A percentile compares a stretch with the other conserved stretches of the same genome.
Conservation (phyloP, 805 yeast genomes). For the Candida nemodendra region DNA sequence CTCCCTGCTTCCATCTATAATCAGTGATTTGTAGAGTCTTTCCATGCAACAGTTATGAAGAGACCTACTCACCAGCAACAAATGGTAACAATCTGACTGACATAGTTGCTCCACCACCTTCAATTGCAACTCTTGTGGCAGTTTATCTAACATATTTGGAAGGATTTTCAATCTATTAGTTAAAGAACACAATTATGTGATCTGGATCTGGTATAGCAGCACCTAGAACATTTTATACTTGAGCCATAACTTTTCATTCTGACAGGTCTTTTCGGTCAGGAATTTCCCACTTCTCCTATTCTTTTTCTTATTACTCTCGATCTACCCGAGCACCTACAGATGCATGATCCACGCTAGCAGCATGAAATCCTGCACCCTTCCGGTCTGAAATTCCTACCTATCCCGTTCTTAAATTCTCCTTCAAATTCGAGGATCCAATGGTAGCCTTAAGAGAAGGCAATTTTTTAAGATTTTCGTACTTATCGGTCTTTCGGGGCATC, state of each 20-base stretch:
- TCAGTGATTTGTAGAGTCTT: conserved; percentile 24
- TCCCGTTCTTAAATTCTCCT: too few species aligned
- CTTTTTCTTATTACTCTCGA: not conserved
- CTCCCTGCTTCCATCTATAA: conserved; percentile 22
- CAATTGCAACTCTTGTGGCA: conserved; percentile 25
- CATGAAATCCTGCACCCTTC: too few species aligned
- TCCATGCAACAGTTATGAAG: conserved; percentile 11
- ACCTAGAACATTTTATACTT: too few species aligned
- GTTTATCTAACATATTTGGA: conserved; percentile 22
- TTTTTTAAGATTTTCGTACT: conserved; percentile 12
- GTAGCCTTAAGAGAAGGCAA: not conserved
- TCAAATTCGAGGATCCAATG: conserved; percentile 1
- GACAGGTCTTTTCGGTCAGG: not conserved
- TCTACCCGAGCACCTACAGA: not conserved
- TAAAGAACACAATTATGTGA: not conserved
- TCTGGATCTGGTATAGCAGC: too few species aligned
- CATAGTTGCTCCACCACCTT: conserved; percentile 17
- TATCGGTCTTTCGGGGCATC: too few species aligned
- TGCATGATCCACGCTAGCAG: too few species aligned
- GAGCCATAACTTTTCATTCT: too few species aligned
- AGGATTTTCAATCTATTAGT: not conserved
- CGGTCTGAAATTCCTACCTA: too few species aligned
- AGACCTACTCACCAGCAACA: conserved; percentile 15
- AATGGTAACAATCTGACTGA: conserved; percentile 28
- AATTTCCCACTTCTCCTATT: too few species aligned